phyloP scores from a whole-genome alignment of 1,284 basidiomycete genomes.

The Sphaerobolus stellatus region DNA sequence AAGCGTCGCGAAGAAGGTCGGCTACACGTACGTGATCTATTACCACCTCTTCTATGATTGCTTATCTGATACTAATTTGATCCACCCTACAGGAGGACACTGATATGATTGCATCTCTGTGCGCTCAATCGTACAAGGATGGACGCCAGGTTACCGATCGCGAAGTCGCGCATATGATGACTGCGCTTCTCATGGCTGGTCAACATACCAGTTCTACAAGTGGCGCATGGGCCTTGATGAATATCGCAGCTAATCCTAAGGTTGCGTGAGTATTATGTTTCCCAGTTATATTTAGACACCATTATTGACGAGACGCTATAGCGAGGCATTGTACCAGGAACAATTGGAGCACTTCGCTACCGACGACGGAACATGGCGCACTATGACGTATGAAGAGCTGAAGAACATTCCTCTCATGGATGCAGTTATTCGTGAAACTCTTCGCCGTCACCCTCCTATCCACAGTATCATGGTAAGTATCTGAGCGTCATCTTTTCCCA shows the following conservation, averaged over 20 bases:
- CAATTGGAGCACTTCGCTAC: slow-evolving; percentile 83
- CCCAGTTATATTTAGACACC: slow-evolving; percentile 1
- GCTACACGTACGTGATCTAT: slow-evolving; percentile 35
- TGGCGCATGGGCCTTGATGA: slow-evolving; percentile 89
- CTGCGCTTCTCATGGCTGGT: slow-evolving; percentile 93
- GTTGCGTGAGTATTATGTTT: slow-evolving; percentile 58
- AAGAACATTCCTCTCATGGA: slow-evolving; percentile 83
- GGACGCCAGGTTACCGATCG: slow-evolving; percentile 80
- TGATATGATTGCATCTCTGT: slow-evolving; percentile 93
- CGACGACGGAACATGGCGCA: slow-evolving; percentile 74
- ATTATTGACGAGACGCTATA: slow-evolving; percentile 28
- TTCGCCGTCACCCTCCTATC: slow-evolving; percentile 90
- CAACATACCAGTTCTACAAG: slow-evolving; percentile 97
- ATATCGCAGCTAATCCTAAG: slow-evolving; percentile 80
- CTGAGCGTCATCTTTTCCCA: neutral
- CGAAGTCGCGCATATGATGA: slow-evolving; percentile 97
- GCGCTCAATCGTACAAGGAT: slow-evolving; percentile 84
- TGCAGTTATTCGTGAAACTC: slow-evolving; percentile 89
- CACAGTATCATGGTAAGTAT: slow-evolving; percentile 69
- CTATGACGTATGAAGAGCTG: slow-evolving; percentile 86
- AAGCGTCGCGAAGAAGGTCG: slow-evolving; percentile 63
- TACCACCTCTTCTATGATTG: neutral
- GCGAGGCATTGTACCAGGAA: slow-evolving; percentile 83
- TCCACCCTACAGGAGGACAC: slow-evolving; percentile 56
- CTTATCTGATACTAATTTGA: slow-evolving; percentile 5